Base-by-base conservation (phyloP, 768 basidiomycete genomes). In the Russula ochroleuca region DNA sequence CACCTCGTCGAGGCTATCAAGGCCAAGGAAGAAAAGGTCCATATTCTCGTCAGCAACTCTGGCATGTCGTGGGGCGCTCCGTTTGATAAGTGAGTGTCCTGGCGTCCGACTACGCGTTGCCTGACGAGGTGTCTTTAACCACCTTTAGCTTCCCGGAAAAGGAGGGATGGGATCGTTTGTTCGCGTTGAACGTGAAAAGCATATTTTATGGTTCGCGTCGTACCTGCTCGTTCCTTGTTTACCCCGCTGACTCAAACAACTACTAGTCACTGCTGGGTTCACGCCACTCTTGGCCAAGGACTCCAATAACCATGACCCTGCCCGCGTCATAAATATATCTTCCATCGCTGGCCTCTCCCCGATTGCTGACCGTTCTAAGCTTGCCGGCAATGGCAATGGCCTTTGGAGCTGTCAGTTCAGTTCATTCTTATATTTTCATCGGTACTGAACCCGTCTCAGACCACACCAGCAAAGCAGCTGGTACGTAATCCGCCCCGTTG, bases 21-120 rank as follows among this genome's bases (percentile, higher is more conserved):
- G 67, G 80, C 82, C 67, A 83, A 81, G 57, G 90, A 91, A 72
- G 74, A 72, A 63, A 90, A 86, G 66, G 78, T 95, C 0, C 88
- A 94, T 68, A 85, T 94, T 57, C 82, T 94, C 7, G 82, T 94
- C 49, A 93, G 92, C 74, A 93, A 92, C 74, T 87, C 87, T 10
- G 92, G 91, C 8, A 84, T 83, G 31, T 80, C 87, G 19, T 92
- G 90, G 91, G 90, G 88, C 19, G 84, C 86, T 9, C 79, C 84
- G 0, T 90, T 80, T 71, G 76, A 82, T 11, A 79, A 86, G 72
- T 75, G 61, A 40, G 73, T 48, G 5, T 28, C 28, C 5, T 6
- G 7, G 3, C 38, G 11, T 33, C 25, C 37, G 13, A 19, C 25
- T 19, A 33, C 9, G n/a, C 21, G 7, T 33, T 53, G 10, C 11